These are phyloP conservation scores for Tetrapisispora taiwanensis DNA, from an alignment of 805 yeast genomes.

Conservation along the genomic window DNA sequence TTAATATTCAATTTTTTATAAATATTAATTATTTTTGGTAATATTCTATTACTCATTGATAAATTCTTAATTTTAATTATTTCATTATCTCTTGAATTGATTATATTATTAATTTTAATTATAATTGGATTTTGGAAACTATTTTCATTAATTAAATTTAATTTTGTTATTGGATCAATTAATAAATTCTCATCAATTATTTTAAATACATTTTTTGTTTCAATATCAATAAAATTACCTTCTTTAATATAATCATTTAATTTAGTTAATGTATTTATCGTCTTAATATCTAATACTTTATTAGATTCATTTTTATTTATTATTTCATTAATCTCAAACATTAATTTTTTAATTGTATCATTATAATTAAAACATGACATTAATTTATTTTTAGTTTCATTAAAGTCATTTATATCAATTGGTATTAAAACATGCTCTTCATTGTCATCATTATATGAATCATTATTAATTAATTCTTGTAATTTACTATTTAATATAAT, in stretches of 20 bases:
- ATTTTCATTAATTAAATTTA: background rate
- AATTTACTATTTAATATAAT: constrained; percentile 36
- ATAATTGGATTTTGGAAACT: constrained; percentile 24
- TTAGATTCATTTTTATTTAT: constrained; percentile 31
- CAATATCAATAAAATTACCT: constrained; percentile 54
- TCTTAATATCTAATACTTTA: constrained; percentile 28
- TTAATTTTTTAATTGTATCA: background rate
- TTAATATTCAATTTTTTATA: constrained; percentile 27
- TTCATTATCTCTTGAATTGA: constrained; percentile 26
- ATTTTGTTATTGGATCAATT: background rate
- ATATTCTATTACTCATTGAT: constrained; percentile 37
- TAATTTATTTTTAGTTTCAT: constrained; percentile 49
- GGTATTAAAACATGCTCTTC: constrained; percentile 13
- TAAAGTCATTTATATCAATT: constrained; percentile 40
- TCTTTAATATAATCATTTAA: constrained; percentile 41
- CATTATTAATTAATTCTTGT: background rate
- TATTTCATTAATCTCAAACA: background rate
- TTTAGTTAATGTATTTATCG: constrained; percentile 33
- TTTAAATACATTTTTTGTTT: constrained; percentile 37
- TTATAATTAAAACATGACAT: constrained; percentile 37
- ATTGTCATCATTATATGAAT: background rate
- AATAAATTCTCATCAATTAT: constrained; percentile 40
- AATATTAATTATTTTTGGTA: constrained; percentile 43
- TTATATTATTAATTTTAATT: constrained; percentile 29
- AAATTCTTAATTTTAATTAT: constrained; percentile 36